Evolutionary conservation across 192 early-diverging fungal genomes (phyloP).

Genomic region (Lobosporangium transversale): DNA sequence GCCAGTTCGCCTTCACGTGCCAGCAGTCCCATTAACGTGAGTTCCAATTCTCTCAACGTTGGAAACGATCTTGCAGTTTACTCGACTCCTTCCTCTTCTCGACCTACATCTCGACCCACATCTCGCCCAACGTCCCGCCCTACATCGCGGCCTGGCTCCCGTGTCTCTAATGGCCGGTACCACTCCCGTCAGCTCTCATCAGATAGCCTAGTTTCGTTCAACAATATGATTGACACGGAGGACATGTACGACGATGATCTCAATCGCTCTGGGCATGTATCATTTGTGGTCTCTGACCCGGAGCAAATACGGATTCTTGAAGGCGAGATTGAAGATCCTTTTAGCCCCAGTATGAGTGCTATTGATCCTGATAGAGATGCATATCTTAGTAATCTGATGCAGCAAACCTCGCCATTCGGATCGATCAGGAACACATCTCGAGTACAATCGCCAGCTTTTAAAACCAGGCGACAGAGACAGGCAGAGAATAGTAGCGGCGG

Average conservation of each 20-base stretch:
- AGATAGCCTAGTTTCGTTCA: slow-evolving; percentile 44
- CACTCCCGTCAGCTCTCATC: slow-evolving; percentile 45
- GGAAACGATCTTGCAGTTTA: slow-evolving; percentile 24
- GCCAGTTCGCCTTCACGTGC: slow-evolving; percentile 25
- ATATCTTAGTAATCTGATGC: slow-evolving; percentile 39
- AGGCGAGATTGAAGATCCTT: slow-evolving; percentile 51
- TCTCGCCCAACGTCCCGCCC: slow-evolving; percentile 39
- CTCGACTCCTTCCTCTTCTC: slow-evolving; percentile 46
- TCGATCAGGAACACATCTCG: slow-evolving; percentile 29
- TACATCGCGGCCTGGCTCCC: slow-evolving; percentile 30
- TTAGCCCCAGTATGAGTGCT: slow-evolving; percentile 49
- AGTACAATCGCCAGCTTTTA: slow-evolving; percentile 44
- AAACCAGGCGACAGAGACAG: slow-evolving; percentile 25
- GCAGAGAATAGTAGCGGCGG: neutral
- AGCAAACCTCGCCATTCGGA: slow-evolving; percentile 39
- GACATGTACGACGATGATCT: slow-evolving; percentile 24
- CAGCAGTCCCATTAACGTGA: slow-evolving; percentile 37
- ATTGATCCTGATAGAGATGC: slow-evolving; percentile 42
- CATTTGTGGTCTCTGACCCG: slow-evolving; percentile 46
- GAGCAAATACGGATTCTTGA: slow-evolving; percentile 42
- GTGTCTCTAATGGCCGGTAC: slow-evolving; percentile 36
- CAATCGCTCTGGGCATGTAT: slow-evolving; percentile 28
- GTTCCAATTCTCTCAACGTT: slow-evolving; percentile 21
- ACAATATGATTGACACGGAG: slow-evolving; percentile 44
- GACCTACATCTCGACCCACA: slow-evolving; percentile 32